A percentile compares a stretch with the other conserved stretches of the same genome.
Evolutionary conservation across 2,329 filamentous ascomycete genomes (phyloP).

Genomic region (Colletotrichum incanum): DNA sequence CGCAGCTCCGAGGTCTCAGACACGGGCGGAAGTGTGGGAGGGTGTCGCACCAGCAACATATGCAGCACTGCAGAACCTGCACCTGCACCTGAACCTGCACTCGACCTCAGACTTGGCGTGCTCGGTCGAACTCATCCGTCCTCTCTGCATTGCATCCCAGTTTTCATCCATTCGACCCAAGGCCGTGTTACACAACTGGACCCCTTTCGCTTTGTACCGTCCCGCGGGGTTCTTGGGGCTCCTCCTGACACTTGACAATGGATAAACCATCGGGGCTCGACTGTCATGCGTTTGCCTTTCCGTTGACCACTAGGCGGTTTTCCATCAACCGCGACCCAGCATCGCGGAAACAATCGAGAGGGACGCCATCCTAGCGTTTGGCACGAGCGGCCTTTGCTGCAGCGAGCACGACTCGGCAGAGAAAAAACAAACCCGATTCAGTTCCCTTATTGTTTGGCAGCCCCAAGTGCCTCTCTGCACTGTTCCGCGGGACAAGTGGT

Average conservation of each 20-base stretch:
- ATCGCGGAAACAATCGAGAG: slow-evolving; percentile 35
- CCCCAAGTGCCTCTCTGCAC: neutral
- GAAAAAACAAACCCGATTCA: slow-evolving; percentile 19
- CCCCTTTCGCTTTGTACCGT: slow-evolving; percentile 23
- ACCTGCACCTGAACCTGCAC: neutral
- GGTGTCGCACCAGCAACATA: slow-evolving; percentile 34
- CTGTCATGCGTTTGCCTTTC: slow-evolving; percentile 27
- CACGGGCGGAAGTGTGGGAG: slow-evolving; percentile 32
- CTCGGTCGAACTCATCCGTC: slow-evolving; percentile 31
- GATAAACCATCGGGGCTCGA: slow-evolving; percentile 21
- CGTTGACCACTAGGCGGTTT: slow-evolving; percentile 16
- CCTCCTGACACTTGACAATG: slow-evolving; percentile 32
- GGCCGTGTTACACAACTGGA: slow-evolving; percentile 15
- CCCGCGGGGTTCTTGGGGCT: slow-evolving; percentile 28
- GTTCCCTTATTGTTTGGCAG: slow-evolving; percentile 13
- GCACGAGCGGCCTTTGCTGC: neutral
- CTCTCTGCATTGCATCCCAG: slow-evolving; percentile 34
- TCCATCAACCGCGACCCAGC: slow-evolving; percentile 5
- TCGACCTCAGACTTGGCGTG: slow-evolving; percentile 6
- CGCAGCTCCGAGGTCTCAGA: slow-evolving; percentile 41
- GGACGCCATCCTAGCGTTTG: slow-evolving; percentile 21
- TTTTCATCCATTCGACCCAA: slow-evolving; percentile 10
- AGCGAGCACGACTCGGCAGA: slow-evolving; percentile 32
- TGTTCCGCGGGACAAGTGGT: slow-evolving; percentile 1
- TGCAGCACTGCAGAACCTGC: slow-evolving; percentile 10